Conservation (phyloP, 2,329 filamentous ascomycete species). For the Verticillium albo-atrum region DNA sequence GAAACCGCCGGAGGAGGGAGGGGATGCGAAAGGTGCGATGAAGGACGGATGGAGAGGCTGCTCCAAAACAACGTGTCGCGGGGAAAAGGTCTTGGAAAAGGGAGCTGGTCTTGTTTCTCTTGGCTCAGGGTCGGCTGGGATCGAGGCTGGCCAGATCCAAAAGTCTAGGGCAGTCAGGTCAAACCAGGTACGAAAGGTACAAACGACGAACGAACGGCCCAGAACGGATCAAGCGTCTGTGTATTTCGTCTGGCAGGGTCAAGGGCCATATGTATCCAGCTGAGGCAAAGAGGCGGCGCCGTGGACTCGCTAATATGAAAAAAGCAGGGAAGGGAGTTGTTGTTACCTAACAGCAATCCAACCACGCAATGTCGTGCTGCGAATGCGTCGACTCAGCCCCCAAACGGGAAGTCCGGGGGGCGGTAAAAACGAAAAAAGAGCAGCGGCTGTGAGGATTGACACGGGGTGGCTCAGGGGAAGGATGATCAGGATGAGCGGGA, state of each 20-base stretch:
- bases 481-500: background rate
- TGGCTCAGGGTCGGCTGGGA: no score
- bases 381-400: background rate
- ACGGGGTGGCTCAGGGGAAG: background rate
- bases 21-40: no score
- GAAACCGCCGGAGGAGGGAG: no score
- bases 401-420: background rate
- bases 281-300: background rate
- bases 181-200: no score
- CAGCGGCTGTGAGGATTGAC: background rate
- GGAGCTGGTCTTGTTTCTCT: no score
- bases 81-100: no score
- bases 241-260: background rate
- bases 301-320: background rate
- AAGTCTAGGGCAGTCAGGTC: no score
- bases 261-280: background rate
- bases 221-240: no score
- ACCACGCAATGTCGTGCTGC: background rate
- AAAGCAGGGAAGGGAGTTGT: background rate
- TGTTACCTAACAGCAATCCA: background rate
- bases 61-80: no score
- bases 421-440: background rate
- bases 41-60: no score
- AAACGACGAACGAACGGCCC: no score
- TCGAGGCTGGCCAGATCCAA: no score